Evolutionary conservation across 2,329 filamentous ascomycete species (phyloP).

Genomic region (Venturia carpophila): DNA sequence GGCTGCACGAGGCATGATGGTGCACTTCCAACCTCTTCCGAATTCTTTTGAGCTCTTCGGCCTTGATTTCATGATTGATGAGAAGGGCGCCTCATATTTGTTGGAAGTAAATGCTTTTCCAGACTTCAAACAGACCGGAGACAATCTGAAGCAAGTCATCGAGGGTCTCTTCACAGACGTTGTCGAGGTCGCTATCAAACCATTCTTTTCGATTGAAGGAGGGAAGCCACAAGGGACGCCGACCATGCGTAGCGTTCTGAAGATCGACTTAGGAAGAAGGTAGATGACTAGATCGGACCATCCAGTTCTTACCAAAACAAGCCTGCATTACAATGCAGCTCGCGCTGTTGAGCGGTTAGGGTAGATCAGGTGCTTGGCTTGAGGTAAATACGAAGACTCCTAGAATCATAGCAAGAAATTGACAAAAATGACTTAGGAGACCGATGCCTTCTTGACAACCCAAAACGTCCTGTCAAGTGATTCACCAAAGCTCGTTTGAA

Average conservation of each 20-base stretch:
- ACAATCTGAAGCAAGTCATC: slow-evolving; percentile 63
- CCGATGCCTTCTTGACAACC: too few relatives aligned
- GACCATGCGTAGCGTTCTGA: slow-evolving; percentile 36
- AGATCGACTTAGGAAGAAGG: slow-evolving; percentile 39
- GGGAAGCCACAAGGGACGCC: slow-evolving; percentile 20
- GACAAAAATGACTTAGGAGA: too few relatives aligned
- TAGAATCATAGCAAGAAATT: too few relatives aligned
- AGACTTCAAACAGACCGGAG: slow-evolving; percentile 87
- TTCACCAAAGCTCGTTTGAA: too few relatives aligned
- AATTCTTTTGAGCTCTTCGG: slow-evolving; percentile 92
- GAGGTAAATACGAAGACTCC: too few relatives aligned
- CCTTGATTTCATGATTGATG: slow-evolving; percentile 79
- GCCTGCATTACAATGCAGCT: neutral
- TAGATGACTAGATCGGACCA: neutral
- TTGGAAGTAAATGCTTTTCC: slow-evolving; percentile 95
- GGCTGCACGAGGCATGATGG: slow-evolving; percentile 70
- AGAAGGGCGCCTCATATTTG: slow-evolving; percentile 57
- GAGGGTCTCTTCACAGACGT: slow-evolving; percentile 69
- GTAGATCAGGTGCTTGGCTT: too few relatives aligned
- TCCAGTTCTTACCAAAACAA: neutral
- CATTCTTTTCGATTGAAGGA: slow-evolving; percentile 51
- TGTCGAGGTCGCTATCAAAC: slow-evolving; percentile 56
- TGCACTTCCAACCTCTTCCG: slow-evolving; percentile 84
- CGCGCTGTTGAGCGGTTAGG: neutral
- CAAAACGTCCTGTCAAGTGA: too few relatives aligned